These are phyloP conservation scores for Nicotiana sylvestris DNA, from an alignment of 257 asterid species.

Conservation along the genomic window DNA sequence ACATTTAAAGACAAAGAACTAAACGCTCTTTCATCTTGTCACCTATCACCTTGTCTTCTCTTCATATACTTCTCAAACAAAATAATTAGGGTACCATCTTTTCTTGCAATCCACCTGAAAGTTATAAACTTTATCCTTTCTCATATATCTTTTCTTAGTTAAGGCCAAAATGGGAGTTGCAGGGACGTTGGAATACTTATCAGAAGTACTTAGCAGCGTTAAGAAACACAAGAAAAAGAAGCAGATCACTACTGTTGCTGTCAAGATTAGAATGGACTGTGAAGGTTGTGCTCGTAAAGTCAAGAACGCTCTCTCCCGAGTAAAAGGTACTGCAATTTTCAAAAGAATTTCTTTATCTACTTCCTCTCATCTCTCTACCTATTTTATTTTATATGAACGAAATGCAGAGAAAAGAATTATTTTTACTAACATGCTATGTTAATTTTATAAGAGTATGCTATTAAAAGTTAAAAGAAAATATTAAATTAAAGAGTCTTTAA, in stretches of 20 bases:
- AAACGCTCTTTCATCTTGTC: conserved; percentile 5
- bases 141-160: background rate
- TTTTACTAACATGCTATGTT: too few species aligned
- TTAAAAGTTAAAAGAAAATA: background rate
- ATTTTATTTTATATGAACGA: background rate
- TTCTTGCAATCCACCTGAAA: background rate
- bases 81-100: background rate
- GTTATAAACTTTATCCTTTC: background rate
- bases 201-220: conserved; percentile 47
- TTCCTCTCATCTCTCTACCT: background rate
- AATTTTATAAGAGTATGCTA: too few species aligned
- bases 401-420: too few species aligned
- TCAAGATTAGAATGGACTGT: conserved; percentile 81
- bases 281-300: conserved; percentile 80
- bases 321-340: conserved; percentile 44
- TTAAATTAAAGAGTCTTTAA: background rate
- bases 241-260: conserved; percentile 46
- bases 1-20: background rate
- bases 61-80: background rate
- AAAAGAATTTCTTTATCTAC: background rate
- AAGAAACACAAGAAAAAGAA: conserved; percentile 63
- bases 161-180: conserved; percentile 54
- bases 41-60: background rate
- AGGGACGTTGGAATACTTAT: conserved; percentile 70
- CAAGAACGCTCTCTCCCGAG: conserved; percentile 49